These are phyloP conservation scores for Eimeria tenella DNA, from an alignment of 169 alveolate genomes.

Conservation along the genomic window DNA sequence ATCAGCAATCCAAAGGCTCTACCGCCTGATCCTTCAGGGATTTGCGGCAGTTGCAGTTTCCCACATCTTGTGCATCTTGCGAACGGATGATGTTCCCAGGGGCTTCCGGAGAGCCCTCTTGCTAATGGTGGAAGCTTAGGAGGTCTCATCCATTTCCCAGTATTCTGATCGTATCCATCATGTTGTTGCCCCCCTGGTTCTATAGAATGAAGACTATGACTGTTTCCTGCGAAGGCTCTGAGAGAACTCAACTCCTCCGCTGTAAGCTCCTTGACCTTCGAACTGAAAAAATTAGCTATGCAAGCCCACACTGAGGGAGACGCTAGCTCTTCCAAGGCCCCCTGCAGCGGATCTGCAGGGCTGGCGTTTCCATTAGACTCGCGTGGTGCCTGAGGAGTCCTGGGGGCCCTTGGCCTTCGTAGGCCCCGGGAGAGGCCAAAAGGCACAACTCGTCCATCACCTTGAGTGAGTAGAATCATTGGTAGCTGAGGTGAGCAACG, in stretches of 20 bases:
- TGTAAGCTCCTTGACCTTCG: slow-evolving; percentile 52
- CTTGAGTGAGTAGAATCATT: slow-evolving; percentile 75
- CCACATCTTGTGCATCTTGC: slow-evolving; percentile 50
- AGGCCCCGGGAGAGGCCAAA: slow-evolving; percentile 49
- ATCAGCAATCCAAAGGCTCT: slow-evolving; percentile 41
- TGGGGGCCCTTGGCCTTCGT: slow-evolving; percentile 27
- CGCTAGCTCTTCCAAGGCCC: slow-evolving; percentile 59
- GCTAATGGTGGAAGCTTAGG: background rate
- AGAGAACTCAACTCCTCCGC: slow-evolving; percentile 44
- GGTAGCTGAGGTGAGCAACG: slow-evolving; percentile 77
- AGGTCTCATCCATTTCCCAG: background rate
- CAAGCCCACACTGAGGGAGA: slow-evolving; percentile 65
- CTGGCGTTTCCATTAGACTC: background rate
- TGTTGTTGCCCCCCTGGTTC: background rate
- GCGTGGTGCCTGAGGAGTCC: slow-evolving; percentile 50
- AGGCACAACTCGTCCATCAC: slow-evolving; percentile 71
- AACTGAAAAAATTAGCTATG: slow-evolving; percentile 29
- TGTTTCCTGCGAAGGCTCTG: slow-evolving; percentile 2
- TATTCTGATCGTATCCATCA: background rate
- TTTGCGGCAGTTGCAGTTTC: slow-evolving; percentile 47
- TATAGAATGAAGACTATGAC: too few relatives aligned
- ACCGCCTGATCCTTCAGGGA: background rate
- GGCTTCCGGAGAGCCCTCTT: background rate
- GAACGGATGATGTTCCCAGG: background rate
- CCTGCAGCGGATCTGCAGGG: slow-evolving; percentile 64